Evolutionary conservation across 768 basidiomycete species (phyloP).

Genomic region (Russula emetica): DNA sequence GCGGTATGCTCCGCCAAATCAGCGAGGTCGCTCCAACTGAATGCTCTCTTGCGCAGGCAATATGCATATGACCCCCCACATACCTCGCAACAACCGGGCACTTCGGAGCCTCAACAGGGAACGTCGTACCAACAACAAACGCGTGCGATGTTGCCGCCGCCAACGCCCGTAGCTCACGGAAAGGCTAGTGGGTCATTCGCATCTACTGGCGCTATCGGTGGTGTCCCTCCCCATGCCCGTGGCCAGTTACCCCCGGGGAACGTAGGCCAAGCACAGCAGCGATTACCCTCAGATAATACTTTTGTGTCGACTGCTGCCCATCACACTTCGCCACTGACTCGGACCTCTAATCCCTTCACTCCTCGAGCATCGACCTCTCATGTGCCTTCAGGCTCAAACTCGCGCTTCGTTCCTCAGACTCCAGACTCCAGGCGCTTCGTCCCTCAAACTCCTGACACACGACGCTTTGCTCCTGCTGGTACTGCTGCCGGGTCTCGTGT

Average conservation of each 20-base stretch:
- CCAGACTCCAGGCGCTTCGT: slow-evolving; percentile 23
- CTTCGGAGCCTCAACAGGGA: slow-evolving; percentile 32
- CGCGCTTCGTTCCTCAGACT: slow-evolving; percentile 27
- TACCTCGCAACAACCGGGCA: slow-evolving; percentile 39
- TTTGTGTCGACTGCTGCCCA: slow-evolving; percentile 2
- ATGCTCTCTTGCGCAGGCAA: slow-evolving; percentile 43
- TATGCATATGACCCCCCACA: slow-evolving; percentile 59
- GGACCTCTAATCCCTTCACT: slow-evolving; percentile 14
- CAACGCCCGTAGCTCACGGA: slow-evolving; percentile 29
- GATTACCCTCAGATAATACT: neutral
- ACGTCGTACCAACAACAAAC: slow-evolving; percentile 26
- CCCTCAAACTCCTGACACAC: slow-evolving; percentile 26
- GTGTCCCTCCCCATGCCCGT: neutral
- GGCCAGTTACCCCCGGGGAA: slow-evolving; percentile 8
- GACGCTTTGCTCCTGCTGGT: slow-evolving; percentile 24
- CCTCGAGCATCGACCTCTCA: slow-evolving; percentile 22
- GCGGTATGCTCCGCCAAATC: slow-evolving; percentile 39
- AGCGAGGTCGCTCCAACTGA: neutral
- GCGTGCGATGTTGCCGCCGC: slow-evolving; percentile 33
- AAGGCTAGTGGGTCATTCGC: neutral
- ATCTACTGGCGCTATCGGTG: neutral
- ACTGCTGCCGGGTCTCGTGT: slow-evolving; percentile 15
- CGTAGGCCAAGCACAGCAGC: slow-evolving; percentile 1
- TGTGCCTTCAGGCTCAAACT: neutral
- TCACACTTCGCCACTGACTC: neutral